Evolutionary conservation across 2,329 filamentous ascomycete species (phyloP), one percentile per base, ranked within the genome.

Genomic region (Cladophialophora immunda): DNA sequence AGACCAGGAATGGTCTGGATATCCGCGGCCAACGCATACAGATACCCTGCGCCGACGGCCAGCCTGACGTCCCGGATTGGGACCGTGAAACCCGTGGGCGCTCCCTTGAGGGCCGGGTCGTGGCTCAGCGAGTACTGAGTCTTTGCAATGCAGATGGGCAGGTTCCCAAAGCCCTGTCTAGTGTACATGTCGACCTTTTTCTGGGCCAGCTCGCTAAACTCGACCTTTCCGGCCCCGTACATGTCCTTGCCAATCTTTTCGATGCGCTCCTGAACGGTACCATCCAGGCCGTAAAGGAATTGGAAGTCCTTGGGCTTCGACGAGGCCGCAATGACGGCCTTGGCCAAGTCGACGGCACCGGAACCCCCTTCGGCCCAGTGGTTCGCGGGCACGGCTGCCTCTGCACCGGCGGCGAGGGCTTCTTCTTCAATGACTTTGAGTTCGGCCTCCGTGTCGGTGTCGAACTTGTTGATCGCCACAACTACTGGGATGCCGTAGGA

Each of bases 1-100:
- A 99, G 84, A 68, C 95, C 95, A 15, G 95, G 95, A 71, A 99
- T 99, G 1, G 95, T 99, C 84, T 98, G 95, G 72, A 99, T 98
- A 76, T 99, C 95, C 15, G 95, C 95, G 62, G 95, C 95, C 68
- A 98, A 86, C 6, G 95, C 95, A 74, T 97, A 97, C 86, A 97
- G 82, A 79, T 97, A 97, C 70, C 95, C 95, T 69, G 93, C 95
- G 76, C 95, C 95, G 67, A 94, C 94, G 30, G 95, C 95, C 85
- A 99, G 89, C 69, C 94, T 86, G 45, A 99, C 94, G 77, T 99
- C 95, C 67, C 94, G 86, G 73, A 99, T 97, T 1, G 95, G 95
- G 5, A 99, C 89, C 0, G 92, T 96, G 80, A 98, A 99, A 66
- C 94, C 95, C 3, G 90, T 92, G 27, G 95, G 95, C 8, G 95